Conservation (phyloP, 208 protist genomes). For the Acanthamoeba polyphaga region DNA sequence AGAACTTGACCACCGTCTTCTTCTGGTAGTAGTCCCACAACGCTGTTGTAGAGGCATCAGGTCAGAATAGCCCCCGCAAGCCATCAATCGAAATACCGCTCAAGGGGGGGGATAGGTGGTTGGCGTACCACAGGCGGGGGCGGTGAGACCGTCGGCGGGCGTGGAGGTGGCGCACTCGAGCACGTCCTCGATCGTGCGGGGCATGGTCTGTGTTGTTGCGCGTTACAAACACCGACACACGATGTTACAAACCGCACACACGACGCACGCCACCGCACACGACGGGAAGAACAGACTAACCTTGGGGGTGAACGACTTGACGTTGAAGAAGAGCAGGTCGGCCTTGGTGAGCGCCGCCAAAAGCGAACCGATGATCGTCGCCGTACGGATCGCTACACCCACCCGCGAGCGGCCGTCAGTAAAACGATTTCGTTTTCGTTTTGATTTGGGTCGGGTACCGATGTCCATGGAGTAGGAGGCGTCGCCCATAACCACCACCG, state of each 20-base stretch:
- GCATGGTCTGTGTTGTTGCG: background rate
- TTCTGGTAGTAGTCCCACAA: constrained; percentile 68
- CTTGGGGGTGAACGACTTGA: constrained; percentile 60
- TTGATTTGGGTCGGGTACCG: background rate
- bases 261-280: background rate
- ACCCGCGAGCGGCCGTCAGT: too few species aligned
- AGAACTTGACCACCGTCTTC: constrained; percentile 79
- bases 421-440: too few species aligned
- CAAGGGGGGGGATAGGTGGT: background rate
- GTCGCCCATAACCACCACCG: constrained; percentile 82
- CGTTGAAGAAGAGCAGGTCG: constrained; percentile 85
- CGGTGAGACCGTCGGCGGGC: constrained; percentile 78
- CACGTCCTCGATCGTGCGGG: constrained; percentile 68
- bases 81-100: too few species aligned
- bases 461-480: constrained; percentile 84
- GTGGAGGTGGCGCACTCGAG: constrained; percentile 69
- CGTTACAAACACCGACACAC: background rate
- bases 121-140: constrained; percentile 29
- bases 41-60: background rate
- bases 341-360: constrained; percentile 75
- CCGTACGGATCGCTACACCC: constrained; percentile 74
- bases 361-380: constrained; percentile 82
- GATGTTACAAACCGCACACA: background rate
- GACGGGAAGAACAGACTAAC: background rate
- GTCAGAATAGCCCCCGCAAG: too few species aligned